Conservation (phyloP, 331 rosid genomes). For the Malus hybrid region DNA sequence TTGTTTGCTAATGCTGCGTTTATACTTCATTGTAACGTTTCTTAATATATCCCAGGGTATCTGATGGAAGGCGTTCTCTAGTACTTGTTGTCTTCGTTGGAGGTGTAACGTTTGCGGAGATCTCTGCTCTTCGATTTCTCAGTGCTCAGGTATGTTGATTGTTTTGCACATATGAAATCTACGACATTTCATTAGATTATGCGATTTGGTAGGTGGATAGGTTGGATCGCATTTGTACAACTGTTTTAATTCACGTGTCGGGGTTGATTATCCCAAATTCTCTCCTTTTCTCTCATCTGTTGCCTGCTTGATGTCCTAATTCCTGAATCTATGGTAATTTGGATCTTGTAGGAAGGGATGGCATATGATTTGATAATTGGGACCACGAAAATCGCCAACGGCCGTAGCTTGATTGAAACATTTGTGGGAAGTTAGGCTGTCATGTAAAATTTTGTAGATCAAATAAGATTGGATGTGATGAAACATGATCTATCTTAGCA, state of each 20-base stretch:
- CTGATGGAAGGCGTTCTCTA: slow-evolving; percentile 89
- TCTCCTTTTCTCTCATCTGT: neutral
- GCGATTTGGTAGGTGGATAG: neutral
- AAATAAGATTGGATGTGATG: too few species aligned
- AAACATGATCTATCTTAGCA: too few species aligned
- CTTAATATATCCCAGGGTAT: slow-evolving; percentile 41
- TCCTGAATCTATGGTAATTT: slow-evolving; percentile 14
- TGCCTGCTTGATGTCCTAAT: neutral
- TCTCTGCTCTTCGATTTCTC: slow-evolving; percentile 89
- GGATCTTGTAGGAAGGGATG: slow-evolving; percentile 74
- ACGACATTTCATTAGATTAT: neutral
- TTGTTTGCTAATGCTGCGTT: neutral
- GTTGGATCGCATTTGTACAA: neutral
- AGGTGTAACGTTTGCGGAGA: slow-evolving; percentile 89
- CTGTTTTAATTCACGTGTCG: too few species aligned
- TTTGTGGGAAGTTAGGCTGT: slow-evolving; percentile 73
- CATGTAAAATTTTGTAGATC: neutral
- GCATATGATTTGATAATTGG: slow-evolving; percentile 87
- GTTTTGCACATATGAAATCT: neutral
- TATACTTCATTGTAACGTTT: slow-evolving; percentile 4
- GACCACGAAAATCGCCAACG: slow-evolving; percentile 68
- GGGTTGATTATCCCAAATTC: too few species aligned
- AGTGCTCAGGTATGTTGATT: slow-evolving; percentile 66
- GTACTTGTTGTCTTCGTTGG: slow-evolving; percentile 89
- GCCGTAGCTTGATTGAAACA: slow-evolving; percentile 59